A percentile compares a stretch with the other conserved stretches of the same genome.
phyloP scores from a whole-genome alignment of 108 stramenopile genomes.

The Fragilariopsis cylindrus region DNA sequence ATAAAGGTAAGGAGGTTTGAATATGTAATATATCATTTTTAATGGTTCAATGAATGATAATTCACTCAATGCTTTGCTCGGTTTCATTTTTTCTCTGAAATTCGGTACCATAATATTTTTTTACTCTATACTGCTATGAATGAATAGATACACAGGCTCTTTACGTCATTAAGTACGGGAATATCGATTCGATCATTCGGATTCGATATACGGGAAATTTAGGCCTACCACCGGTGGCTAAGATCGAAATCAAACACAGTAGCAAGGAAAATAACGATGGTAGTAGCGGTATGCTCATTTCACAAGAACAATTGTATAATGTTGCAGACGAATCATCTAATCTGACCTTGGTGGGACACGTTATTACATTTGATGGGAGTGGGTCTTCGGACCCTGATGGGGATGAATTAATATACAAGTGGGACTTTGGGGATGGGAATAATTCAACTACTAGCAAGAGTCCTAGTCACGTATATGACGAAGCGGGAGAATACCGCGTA shows the following conservation, averaged over 20 bases:
- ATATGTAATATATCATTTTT: too few species aligned
- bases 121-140: too few species aligned
- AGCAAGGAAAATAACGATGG: slow-evolving; percentile 1
- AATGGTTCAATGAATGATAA: too few species aligned
- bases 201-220: slow-evolving; percentile 14
- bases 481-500: slow-evolving; percentile 18
- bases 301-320: too few species aligned
- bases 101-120: too few species aligned
- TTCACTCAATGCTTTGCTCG: too few species aligned
- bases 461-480: slow-evolving; percentile 10
- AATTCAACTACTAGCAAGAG: neutral
- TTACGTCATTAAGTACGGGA: slow-evolving; percentile 15
- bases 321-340: neutral
- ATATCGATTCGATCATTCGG: slow-evolving; percentile 10
- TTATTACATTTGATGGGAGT: slow-evolving; percentile 30
- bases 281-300: neutral
- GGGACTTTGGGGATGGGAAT: slow-evolving; percentile 38
- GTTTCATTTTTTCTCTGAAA: too few species aligned
- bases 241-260: neutral
- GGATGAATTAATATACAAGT: slow-evolving; percentile 25
- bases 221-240: neutral
- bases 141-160: slow-evolving; percentile 4
- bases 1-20: neutral
- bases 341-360: slow-evolving; percentile 4
- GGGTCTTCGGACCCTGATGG: slow-evolving; percentile 37